phyloP scores from a whole-genome alignment of 2,329 filamentous ascomycete species.

The Apiospora hydei region DNA sequence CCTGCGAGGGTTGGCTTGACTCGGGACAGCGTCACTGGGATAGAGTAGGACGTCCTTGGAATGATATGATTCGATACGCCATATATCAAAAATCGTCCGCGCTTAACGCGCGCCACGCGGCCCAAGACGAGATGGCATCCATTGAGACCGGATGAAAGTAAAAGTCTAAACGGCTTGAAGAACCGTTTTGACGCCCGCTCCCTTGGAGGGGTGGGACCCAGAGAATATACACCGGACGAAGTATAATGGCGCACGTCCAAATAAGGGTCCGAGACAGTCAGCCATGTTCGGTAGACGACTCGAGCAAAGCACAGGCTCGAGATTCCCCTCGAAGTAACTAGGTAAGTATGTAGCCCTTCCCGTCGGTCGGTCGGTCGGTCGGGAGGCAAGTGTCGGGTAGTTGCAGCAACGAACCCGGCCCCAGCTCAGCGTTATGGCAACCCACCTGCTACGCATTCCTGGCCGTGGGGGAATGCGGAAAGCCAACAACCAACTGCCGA shows the following conservation, averaged over 20 bases:
- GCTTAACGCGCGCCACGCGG: neutral
- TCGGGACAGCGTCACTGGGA: neutral
- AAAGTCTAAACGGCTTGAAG: neutral
- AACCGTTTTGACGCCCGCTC: slow-evolving; percentile 1
- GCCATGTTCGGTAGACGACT: neutral
- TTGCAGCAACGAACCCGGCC: neutral
- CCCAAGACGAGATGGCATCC: slow-evolving; percentile 6
- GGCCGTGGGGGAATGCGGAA: slow-evolving; percentile 6
- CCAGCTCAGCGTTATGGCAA: neutral
- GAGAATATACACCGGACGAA: slow-evolving; percentile 1
- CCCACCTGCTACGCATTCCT: neutral
- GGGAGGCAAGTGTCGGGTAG: neutral
- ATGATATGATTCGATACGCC: neutral
- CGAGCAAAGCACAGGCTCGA: neutral
- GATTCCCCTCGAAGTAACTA: neutral
- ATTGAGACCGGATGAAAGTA: slow-evolving; percentile 4
- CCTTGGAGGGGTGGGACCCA: neutral
- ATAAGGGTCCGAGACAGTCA: slow-evolving; percentile 16
- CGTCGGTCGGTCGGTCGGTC: neutral
- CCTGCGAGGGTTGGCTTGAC: neutral
- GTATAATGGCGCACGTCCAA: slow-evolving; percentile 13
- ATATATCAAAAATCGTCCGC: neutral
- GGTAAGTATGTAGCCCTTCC: neutral
- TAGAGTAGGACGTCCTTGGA: neutral
- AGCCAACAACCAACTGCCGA: neutral